phyloP scores from a whole-genome alignment of 2,329 filamentous ascomycete species.

The Phaeosphaeria sp. region DNA sequence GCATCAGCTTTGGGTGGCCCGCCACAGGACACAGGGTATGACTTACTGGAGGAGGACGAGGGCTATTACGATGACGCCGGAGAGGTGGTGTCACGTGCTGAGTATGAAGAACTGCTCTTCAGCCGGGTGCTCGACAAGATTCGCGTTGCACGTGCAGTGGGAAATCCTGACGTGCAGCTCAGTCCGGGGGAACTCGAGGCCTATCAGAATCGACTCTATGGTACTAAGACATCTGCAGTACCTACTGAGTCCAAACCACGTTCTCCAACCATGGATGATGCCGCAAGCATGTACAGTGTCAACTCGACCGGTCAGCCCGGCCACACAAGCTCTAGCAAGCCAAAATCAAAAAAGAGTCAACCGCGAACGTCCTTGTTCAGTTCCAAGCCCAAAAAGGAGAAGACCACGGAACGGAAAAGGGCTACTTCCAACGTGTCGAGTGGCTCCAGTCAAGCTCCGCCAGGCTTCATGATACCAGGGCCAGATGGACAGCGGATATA shows the following conservation, averaged over 20 bases:
- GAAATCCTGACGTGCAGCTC: conserved; percentile 79
- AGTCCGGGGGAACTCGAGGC: conserved; percentile 81
- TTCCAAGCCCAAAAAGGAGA: conserved; percentile 40
- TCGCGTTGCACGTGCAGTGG: conserved; percentile 75
- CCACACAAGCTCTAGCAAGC: conserved; percentile 34
- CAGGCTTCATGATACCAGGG: conserved; percentile 57
- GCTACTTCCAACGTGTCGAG: conserved; percentile 30
- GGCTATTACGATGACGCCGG: conserved; percentile 50
- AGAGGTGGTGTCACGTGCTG: conserved; percentile 44
- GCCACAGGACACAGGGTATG: conserved; percentile 58
- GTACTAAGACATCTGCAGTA: conserved; percentile 45
- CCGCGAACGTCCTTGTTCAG: conserved; percentile 37
- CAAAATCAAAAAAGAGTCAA: conserved; percentile 42
- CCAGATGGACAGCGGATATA: conserved; percentile 57
- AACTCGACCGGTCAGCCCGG: conserved; percentile 42
- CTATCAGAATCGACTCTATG: conserved; percentile 71
- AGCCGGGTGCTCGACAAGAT: conserved; percentile 82
- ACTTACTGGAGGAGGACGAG: conserved; percentile 59
- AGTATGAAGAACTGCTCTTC: conserved; percentile 76
- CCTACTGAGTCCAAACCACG: conserved; percentile 27
- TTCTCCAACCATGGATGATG: conserved; percentile 37
- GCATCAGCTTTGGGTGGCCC: conserved; percentile 56
- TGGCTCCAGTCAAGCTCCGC: conserved; percentile 31
- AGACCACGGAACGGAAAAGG: conserved; percentile 38
- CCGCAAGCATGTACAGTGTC: conserved; percentile 33